phyloP scores from a whole-genome alignment of 108 stramenopile genomes.

The Stephanodiscus minutulus region DNA sequence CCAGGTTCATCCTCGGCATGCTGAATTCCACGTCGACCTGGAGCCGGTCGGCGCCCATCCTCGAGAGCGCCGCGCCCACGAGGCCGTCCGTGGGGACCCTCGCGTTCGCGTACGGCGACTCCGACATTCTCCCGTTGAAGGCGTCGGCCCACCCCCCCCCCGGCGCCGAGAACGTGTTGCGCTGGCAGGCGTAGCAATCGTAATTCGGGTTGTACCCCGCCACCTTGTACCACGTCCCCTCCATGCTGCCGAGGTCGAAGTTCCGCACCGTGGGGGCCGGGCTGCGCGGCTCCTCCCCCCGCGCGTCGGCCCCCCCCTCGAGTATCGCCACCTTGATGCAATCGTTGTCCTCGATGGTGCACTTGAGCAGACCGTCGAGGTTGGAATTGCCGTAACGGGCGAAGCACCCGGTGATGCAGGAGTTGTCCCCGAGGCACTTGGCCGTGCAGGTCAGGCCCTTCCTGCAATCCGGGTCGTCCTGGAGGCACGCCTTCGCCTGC shows the following conservation, averaged over 20 bases:
- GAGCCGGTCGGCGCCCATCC: constrained; percentile 53
- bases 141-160: constrained; percentile 33
- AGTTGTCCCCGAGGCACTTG: constrained; percentile 89
- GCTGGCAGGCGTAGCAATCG: constrained; percentile 97
- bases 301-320: constrained; percentile 80
- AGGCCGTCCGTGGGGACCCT: constrained; percentile 31
- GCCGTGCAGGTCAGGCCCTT: constrained; percentile 94
- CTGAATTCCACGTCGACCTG: constrained; percentile 90
- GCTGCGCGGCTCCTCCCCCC: constrained; percentile 75
- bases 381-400: constrained; percentile 92
- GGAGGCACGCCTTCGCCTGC: constrained; percentile 87
- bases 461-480: constrained; percentile 83
- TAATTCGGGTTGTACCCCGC: constrained; percentile 96
- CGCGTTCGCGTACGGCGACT: constrained; percentile 6
- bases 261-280: constrained; percentile 80
- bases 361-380: constrained; percentile 92
- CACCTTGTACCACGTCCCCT: constrained; percentile 97
- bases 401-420: constrained; percentile 97
- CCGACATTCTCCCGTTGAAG: constrained; percentile 6
- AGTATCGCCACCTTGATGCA: constrained; percentile 97
- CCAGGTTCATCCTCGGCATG: constrained; percentile 76
- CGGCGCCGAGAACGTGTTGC: constrained; percentile 88
- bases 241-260: constrained; percentile 82
- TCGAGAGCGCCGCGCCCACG: constrained; percentile 33
- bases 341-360: constrained; percentile 95